A percentile compares a stretch with the other conserved stretches of the same genome.
These are phyloP conservation scores for Alopecurus myosuroides DNA, from an alignment of 176 grass and related monocot species.

Conservation along the genomic window DNA sequence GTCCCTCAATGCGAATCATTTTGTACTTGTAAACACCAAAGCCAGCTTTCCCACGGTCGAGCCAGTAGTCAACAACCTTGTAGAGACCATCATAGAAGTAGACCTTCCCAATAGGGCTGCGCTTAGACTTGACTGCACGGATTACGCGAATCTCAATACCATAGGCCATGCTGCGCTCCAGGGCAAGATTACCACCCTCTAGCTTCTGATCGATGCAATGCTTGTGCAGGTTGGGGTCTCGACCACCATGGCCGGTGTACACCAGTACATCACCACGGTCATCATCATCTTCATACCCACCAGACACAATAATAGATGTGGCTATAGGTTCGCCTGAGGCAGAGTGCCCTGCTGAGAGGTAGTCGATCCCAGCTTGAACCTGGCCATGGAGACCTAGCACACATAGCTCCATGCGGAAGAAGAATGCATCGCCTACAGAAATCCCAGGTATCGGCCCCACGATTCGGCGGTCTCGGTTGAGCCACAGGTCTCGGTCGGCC, in stretches of 20 bases:
- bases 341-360: slow-evolving; percentile 45
- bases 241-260: slow-evolving; percentile 93
- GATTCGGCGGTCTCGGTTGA: slow-evolving; percentile 89
- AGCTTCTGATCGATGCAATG: slow-evolving; percentile 82
- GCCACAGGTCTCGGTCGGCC: slow-evolving; percentile 76
- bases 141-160: slow-evolving; percentile 93
- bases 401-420: slow-evolving; percentile 86
- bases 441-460: slow-evolving; percentile 84
- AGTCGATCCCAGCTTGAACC: slow-evolving; percentile 92
- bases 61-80: slow-evolving; percentile 84
- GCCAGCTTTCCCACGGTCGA: slow-evolving; percentile 78
- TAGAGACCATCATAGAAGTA: slow-evolving; percentile 98
- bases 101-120: slow-evolving; percentile 53
- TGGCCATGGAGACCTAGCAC: slow-evolving; percentile 94
- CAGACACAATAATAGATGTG: slow-evolving; percentile 91
- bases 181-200: slow-evolving; percentile 83
- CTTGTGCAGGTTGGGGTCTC: slow-evolving; percentile 63
- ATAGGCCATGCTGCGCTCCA: slow-evolving; percentile 93
- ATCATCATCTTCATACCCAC: slow-evolving; percentile 96
- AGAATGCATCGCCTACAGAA: slow-evolving; percentile 80
- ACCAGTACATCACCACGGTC: slow-evolving; percentile 79
- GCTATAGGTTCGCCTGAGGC: slow-evolving; percentile 83
- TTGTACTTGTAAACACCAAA: slow-evolving; percentile 93
- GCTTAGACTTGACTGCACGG: slow-evolving; percentile 55
- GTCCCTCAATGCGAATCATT: slow-evolving; percentile 79